phyloP scores from a whole-genome alignment of 73 alveolate species.

The Blepharisma stoltei region DNA sequence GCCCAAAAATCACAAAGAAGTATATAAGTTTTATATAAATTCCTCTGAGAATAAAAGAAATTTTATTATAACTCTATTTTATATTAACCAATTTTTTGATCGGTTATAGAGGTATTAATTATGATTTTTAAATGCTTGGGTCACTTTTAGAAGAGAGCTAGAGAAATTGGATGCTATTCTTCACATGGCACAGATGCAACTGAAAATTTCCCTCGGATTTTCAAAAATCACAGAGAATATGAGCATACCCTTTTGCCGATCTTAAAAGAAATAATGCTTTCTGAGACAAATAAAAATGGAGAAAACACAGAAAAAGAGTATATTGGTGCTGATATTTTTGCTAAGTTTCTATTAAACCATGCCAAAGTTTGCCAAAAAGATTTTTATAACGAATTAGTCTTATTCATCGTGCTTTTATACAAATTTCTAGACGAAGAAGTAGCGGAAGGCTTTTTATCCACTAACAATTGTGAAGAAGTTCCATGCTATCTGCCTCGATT shows the following conservation, averaged over 20 bases:
- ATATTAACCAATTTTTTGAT: no score
- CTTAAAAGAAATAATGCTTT: background rate
- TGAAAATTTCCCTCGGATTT: conserved; percentile 20
- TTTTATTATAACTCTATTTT: no score
- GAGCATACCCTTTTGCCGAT: conserved; percentile 3
- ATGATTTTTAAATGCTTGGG: no score
- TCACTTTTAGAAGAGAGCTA: no score
- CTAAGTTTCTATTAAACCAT: conserved; percentile 19
- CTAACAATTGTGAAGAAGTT: background rate
- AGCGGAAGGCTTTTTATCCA: background rate
- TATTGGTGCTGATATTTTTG: background rate
- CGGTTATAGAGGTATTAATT: no score
- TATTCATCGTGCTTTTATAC: background rate
- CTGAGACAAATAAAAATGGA: background rate
- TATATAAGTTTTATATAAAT: no score
- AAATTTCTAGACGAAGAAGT: conserved; percentile 13
- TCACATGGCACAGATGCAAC: conserved; percentile 18
- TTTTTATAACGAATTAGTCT: background rate
- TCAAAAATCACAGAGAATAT: background rate
- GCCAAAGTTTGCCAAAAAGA: conserved; percentile 21
- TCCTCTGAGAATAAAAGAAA: no score
- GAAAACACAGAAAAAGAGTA: conserved; percentile 7
- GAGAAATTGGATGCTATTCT: conserved; percentile 27
- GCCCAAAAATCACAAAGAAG: no score
- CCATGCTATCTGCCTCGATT: conserved; percentile 1